A percentile compares a stretch with the other conserved stretches of the same genome.
Conservation (phyloP, 306 rosid genomes). For the Begonia loranthoides region DNA sequence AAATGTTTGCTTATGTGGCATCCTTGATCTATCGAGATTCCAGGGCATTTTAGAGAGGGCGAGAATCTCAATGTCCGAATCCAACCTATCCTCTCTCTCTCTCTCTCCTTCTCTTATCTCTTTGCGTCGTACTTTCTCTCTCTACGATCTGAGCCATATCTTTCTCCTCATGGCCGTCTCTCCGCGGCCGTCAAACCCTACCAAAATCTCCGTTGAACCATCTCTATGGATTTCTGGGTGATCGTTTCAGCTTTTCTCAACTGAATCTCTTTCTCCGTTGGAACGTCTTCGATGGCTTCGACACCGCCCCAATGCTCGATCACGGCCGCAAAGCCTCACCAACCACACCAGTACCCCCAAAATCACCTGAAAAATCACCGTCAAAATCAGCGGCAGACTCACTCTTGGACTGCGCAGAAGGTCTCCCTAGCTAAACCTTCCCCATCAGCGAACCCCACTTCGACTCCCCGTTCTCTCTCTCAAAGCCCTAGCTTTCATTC, state of each 20-base stretch:
- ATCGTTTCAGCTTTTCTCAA: neutral
- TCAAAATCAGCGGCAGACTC: constrained; percentile 19
- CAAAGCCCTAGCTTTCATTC: constrained; percentile 33
- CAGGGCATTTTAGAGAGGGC: neutral
- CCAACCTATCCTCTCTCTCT: neutral
- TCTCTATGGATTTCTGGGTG: neutral
- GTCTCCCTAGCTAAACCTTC: constrained; percentile 33
- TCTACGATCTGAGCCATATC: constrained; percentile 5
- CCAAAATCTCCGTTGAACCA: neutral
- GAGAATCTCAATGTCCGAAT: constrained; percentile 1
- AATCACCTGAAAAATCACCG: constrained; percentile 28
- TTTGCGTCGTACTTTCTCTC: constrained; percentile 1
- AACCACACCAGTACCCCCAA: constrained; percentile 28
- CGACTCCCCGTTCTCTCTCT: constrained; percentile 17
- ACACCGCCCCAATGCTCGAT: constrained; percentile 55
- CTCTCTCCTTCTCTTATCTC: constrained; percentile 9
- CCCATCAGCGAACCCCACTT: constrained; percentile 14
- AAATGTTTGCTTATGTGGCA: too few species aligned
- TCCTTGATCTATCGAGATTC: too few species aligned
- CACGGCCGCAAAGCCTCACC: constrained; percentile 34
- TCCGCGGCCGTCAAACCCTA: neutral
- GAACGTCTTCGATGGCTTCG: constrained; percentile 39
- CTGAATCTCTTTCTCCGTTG: neutral
- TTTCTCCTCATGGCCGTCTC: neutral
- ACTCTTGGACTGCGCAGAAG: constrained; percentile 31